phyloP scores from a whole-genome alignment of 225 moss, liverwort and hornwort genomes.

The Thuidium tamariscinum region DNA sequence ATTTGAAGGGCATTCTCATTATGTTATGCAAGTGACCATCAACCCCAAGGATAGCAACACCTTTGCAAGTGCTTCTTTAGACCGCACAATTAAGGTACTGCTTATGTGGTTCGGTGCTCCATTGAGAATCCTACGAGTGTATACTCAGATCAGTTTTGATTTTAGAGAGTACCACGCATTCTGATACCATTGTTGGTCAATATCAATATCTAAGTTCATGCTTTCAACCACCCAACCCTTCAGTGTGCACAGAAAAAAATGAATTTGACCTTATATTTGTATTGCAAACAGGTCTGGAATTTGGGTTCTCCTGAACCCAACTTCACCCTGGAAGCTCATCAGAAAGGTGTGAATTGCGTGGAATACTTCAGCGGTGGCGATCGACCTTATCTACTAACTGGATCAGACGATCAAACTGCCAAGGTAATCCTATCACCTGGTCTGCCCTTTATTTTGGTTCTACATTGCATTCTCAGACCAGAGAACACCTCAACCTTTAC shows the following conservation, averaged over 20 bases:
- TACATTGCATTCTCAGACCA: neutral
- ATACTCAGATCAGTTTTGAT: neutral
- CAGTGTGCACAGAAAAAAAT: neutral
- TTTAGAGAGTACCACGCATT: neutral
- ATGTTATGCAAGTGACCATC: constrained; percentile 93
- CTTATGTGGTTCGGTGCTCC: neutral
- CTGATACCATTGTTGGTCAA: neutral
- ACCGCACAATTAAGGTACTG: constrained; percentile 77
- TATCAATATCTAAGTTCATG: neutral
- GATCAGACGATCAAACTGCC: constrained; percentile 88
- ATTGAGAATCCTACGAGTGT: neutral
- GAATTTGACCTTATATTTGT: neutral
- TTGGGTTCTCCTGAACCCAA: constrained; percentile 89
- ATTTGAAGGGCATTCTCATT: constrained; percentile 95
- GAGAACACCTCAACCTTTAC: neutral
- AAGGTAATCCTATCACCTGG: constrained; percentile 29
- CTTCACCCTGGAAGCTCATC: constrained; percentile 82
- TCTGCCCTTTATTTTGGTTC: neutral
- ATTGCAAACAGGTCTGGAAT: constrained; percentile 65
- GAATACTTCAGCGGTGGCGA: constrained; percentile 88
- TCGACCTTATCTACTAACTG: constrained; percentile 68
- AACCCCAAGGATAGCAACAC: constrained; percentile 91
- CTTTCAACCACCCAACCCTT: neutral
- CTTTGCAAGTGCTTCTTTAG: constrained; percentile 84
- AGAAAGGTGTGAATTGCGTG: constrained; percentile 87